Evolutionary conservation across 2,329 filamentous ascomycete species (phyloP).

Genomic region (Elsinoe arachidis): DNA sequence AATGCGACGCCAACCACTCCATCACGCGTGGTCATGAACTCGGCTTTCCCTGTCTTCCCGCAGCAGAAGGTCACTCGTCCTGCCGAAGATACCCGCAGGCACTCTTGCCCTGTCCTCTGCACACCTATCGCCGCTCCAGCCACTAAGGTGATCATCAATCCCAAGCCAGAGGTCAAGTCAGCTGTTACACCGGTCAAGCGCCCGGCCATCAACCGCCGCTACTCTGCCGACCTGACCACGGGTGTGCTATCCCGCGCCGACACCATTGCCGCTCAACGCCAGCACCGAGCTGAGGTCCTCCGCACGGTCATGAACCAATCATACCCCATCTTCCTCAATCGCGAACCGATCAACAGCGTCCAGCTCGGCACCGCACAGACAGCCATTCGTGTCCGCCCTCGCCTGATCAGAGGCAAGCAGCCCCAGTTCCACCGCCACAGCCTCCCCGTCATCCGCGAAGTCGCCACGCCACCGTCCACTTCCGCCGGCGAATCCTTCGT

Average conservation of each 20-base stretch:
- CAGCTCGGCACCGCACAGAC: slow-evolving; percentile 2
- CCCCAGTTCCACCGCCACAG: not conserved
- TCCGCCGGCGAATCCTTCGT: not conserved
- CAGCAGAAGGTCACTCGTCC: not conserved
- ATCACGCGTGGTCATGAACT: slow-evolving; percentile 3
- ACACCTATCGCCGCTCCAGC: not conserved
- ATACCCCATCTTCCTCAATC: slow-evolving; percentile 9
- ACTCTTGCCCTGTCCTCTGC: slow-evolving; percentile 1
- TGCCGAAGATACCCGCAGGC: not conserved
- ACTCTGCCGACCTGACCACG: not conserved
- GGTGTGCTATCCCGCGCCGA: slow-evolving; percentile 4
- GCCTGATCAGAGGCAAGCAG: not conserved
- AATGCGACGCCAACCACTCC: slow-evolving; percentile 4
- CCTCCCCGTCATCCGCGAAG: not conserved
- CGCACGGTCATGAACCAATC: slow-evolving; percentile 8
- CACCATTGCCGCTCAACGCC: not conserved
- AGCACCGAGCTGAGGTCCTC: not conserved
- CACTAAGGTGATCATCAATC: not conserved
- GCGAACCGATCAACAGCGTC: not conserved
- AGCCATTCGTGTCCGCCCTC: not conserved
- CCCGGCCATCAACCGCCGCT: not conserved
- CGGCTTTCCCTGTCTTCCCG: slow-evolving; percentile 4
- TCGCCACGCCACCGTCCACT: not conserved
- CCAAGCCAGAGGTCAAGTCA: not conserved
- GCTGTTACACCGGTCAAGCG: not conserved